Percentiles rank a stretch among this genome's conserved stretches.
phyloP scores from a whole-genome alignment of 352 stramenopile species.

The Globisporangium nodosum region DNA sequence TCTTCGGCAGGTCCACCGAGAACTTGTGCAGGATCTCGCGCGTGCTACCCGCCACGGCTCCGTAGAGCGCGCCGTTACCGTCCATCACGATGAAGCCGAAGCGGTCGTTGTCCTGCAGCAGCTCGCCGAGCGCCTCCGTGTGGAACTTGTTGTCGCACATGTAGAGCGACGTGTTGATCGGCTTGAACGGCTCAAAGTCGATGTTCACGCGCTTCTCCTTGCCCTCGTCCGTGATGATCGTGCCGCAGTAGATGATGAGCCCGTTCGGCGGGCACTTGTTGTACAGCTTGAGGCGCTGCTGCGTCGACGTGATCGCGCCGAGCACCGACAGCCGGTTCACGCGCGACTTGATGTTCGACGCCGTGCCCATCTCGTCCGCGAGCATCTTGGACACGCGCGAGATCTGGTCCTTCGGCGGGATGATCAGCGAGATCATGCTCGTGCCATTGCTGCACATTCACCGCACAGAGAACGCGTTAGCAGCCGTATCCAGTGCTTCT shows the following conservation, averaged over 20 bases:
- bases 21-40: slow-evolving; percentile 95
- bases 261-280: slow-evolving; percentile 96
- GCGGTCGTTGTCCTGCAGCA: slow-evolving; percentile 98
- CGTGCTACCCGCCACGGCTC: slow-evolving; percentile 93
- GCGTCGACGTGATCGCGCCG: slow-evolving; percentile 98
- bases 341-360: slow-evolving; percentile 99
- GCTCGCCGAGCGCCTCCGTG: slow-evolving; percentile 96
- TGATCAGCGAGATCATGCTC: slow-evolving; percentile 99
- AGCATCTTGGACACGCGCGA: slow-evolving; percentile 98
- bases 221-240: slow-evolving; percentile 98
- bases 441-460: slow-evolving; percentile 91
- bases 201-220: slow-evolving; percentile 99
- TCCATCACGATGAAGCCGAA: slow-evolving; percentile 99
- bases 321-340: slow-evolving; percentile 98
- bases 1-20: slow-evolving; percentile 98
- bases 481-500: too few species aligned
- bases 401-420: slow-evolving; percentile 98
- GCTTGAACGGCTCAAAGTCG: slow-evolving; percentile 99
- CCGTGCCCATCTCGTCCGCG: slow-evolving; percentile 98
- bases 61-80: slow-evolving; percentile 98
- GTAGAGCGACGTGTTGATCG: slow-evolving; percentile 99
- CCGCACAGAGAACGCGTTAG: slow-evolving; percentile 7
- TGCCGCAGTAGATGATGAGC: slow-evolving; percentile 99
- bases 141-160: slow-evolving; percentile 99
- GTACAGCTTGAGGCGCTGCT: slow-evolving; percentile 99